Evolutionary conservation across 768 basidiomycete species (phyloP), one percentile per base, ranked within the genome.

Genomic region (Calocybe cyanea): DNA sequence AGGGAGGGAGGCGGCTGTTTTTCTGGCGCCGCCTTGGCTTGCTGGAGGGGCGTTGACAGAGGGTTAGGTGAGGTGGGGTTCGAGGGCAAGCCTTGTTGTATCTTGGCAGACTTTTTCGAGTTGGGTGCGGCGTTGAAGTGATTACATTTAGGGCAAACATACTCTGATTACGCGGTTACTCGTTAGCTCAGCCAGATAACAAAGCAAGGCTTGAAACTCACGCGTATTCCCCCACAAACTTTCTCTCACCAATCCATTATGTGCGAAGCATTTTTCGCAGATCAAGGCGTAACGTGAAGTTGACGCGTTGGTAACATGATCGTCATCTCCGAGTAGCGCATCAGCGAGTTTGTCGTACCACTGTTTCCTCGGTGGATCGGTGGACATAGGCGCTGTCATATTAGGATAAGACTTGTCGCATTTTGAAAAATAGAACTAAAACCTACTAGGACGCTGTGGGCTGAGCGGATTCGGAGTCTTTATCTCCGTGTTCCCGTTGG

Each of bases 291-390:
- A 95, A 45, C 76, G 75, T 25, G 58, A 78, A 61, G 61, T 71
- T 56, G 57, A 77, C 50, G 76, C 67, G 21, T 66, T 68, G 18
- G 63, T 52, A 3, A 50, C 51, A 24, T 62, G 57, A 45, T 87
- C 85, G 38, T 87, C 87, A 41, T 90, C 89, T 14, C 92, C 92
- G 2, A 94, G 72, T 35, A 95, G 70, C 3, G 85, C 85, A 60
- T 94, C 92, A 0, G 91, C 92, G 19, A 94, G 60, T 55, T 86
- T 87, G 67, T 94, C 92, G 57, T 83, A 88, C 87, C 90, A 89
- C 34, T 80, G 82, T 53, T 87, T 87, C 38, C 76, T 81, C 11
- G 80, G 77, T 7, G 72, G 77, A 40, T 52, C 55, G 62, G 72
- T 56, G 60, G 66, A 66, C 45, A 51, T 62, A 9, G 66, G 57